Evolutionary conservation across 2,329 filamentous ascomycete species (phyloP), one percentile per base, ranked within the genome.

Genomic region (Colletotrichum horii): DNA sequence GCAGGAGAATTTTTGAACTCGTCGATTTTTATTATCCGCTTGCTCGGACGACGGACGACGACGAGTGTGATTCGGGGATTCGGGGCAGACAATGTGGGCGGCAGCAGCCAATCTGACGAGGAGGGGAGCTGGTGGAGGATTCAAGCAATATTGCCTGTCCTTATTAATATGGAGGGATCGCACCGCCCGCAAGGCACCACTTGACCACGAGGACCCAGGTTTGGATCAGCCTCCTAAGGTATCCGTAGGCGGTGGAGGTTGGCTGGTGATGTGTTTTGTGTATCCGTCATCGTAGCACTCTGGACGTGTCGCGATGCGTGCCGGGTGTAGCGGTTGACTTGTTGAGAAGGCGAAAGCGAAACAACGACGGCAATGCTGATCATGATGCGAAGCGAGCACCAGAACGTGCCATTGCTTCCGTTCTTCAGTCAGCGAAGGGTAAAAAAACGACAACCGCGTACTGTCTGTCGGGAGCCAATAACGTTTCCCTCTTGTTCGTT

Each of bases 401-500:
- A 56, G 14, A 28, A 16, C 32, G 71, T 30, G 61, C 38, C 24
- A 26, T 66, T 64, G 8, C 22, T 15, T 32, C 36, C 52, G 61
- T 61, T 72, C 34, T 28, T 43, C 19, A 15, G 19, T 52, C 34
- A 68, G 43, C 24, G 48, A 69, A 26, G 19, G 34, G 24, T 8
- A 26, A 32, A 62, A 62, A 12, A 36, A n/a, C 8, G n/a, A 43
- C 8, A 61, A 24, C 48, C 66, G 62, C 72, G 68, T 71, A 62
- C 28, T 28, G 28, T 28, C 30, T 38, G 15, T 62, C 4, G 32
- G 26, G 38, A n/a, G 68, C 28, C 30, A 36, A 34, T 34, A 48
- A 36, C 73, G 69, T 75, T 72, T 72, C 69, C 26, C 69, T 66
- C 56, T 43, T 70, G 64, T 70, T 74, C 66, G 64, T 62, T 72